Evolutionary conservation across 257 asterid species (phyloP), one percentile per base, ranked within the genome.

Genomic region (Craterostigma plantagineum): DNA sequence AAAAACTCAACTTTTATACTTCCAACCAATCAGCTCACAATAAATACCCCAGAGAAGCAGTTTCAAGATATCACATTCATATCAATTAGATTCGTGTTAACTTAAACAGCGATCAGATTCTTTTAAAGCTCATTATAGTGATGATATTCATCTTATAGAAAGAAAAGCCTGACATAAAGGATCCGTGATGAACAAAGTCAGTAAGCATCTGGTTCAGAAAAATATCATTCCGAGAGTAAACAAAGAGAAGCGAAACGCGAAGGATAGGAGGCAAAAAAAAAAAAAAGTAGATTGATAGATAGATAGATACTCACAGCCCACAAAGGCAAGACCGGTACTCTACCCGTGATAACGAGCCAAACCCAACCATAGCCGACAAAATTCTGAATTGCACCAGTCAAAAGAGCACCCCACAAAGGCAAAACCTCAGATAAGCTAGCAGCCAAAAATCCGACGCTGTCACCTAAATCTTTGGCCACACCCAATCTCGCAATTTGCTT

Each of bases 381-480:
- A 66, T 80, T 77, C 73, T 85, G 92, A 37, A 85, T 35, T 36
- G 73, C 86, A 30, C 96, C 94, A 42, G 77, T 57, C 34, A 85
- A 53, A 9, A 85, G 57, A 54, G 71, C 70, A 46, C 65, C 71
- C 94, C 92, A 85, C 43, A 77, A 55, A 1, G 94, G 94, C 59
- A 81, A 56, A 44, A 72, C 35, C 62, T 85, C 96, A 39, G 79
- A 68, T 4, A 85, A 59, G 37, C 52, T 35, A 2, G 83, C 96
- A 16, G 94, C 79, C 23, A 81, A 56, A 18, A 85, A 72, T 0
- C 94, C 94, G 44, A 85, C 81, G 51, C 86, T 73, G 37, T 77
- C 96, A 0, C 96, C 96, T 53, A 85, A 65, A 60, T 85, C 92
- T 13, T 81, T 85, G 3, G 94, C 94, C 34, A 85, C 96, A 3